Conservation (phyloP, 495 filamentous ascomycete genomes). For the Penicillium dipodomyicola region DNA sequence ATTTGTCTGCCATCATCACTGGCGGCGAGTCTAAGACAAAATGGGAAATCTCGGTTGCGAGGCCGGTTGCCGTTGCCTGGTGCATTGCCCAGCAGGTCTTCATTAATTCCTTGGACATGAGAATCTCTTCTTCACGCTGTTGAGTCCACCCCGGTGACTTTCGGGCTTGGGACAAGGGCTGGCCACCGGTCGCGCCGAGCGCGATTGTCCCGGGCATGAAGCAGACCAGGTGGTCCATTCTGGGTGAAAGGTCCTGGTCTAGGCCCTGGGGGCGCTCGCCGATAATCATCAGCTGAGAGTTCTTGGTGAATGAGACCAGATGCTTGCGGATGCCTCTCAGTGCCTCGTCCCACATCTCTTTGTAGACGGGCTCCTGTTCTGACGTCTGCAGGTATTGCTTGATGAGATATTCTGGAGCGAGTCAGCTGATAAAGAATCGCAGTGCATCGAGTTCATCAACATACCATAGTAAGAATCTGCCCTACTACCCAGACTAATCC, state of each 20-base stretch:
- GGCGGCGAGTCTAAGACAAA: conserved; percentile 66
- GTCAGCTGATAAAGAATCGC: neutral
- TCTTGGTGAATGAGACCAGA: conserved; percentile 80
- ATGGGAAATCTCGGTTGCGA: conserved; percentile 89
- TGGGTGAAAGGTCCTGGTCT: conserved; percentile 60
- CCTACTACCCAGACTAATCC: conserved; percentile 87
- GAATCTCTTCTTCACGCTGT: conserved; percentile 81
- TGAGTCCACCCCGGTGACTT: conserved; percentile 67
- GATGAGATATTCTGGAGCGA: conserved; percentile 77
- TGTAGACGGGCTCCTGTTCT: conserved; percentile 79
- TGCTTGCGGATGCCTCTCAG: conserved; percentile 85
- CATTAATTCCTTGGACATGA: conserved; percentile 82
- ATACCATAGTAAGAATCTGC: conserved; percentile 93
- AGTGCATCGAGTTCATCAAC: conserved; percentile 3
- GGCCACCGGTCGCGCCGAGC: conserved; percentile 77
- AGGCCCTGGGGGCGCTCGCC: conserved; percentile 82
- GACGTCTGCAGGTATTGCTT: conserved; percentile 96
- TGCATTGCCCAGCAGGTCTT: conserved; percentile 99
- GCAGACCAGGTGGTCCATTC: conserved; percentile 98
- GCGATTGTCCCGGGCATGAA: conserved; percentile 97
- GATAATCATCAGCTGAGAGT: conserved; percentile 76
- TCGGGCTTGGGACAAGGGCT: conserved; percentile 69
- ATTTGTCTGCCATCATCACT: conserved; percentile 41
- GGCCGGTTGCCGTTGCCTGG: conserved; percentile 76
- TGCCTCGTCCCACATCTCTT: conserved; percentile 89